Conservation (phyloP, 1,139 yeast genomes). For the Candida labiduridarum region DNA sequence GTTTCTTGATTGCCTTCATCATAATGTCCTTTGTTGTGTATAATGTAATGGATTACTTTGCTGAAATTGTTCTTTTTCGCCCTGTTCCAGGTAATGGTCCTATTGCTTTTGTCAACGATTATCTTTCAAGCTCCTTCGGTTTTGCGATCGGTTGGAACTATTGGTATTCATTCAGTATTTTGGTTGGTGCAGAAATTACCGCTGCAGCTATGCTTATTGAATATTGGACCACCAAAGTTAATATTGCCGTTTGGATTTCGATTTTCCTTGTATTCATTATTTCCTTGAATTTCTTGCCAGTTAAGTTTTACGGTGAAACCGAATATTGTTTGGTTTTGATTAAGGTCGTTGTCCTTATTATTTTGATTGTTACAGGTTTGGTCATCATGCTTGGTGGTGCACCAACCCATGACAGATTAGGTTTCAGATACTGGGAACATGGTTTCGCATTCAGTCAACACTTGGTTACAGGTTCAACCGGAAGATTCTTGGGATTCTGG, state of each 20-base stretch:
- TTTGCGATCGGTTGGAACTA: constrained; percentile 54
- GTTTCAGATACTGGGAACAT: constrained; percentile 65
- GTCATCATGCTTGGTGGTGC: constrained; percentile 53
- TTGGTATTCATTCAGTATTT: constrained; percentile 51
- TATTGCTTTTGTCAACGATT: constrained; percentile 40
- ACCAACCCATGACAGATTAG: constrained; percentile 60
- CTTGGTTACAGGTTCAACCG: constrained; percentile 58
- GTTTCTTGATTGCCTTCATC: constrained; percentile 47
- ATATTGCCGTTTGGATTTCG: constrained; percentile 58
- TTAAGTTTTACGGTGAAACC: constrained; percentile 61
- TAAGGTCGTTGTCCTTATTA: constrained; percentile 42
- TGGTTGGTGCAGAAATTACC: constrained; percentile 53
- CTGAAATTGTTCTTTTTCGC: constrained; percentile 62
- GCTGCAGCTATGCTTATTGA: constrained; percentile 55
- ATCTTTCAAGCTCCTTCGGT: constrained; percentile 38
- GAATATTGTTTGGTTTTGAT: constrained; percentile 69
- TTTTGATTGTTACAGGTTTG: constrained; percentile 44
- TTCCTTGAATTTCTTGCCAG: constrained; percentile 45
- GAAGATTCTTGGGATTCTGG: constrained; percentile 47
- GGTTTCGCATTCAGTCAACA: constrained; percentile 53
- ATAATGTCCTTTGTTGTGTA: constrained; percentile 55
- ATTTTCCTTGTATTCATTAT: constrained; percentile 45
- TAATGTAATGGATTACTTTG: constrained; percentile 58
- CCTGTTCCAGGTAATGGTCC: constrained; percentile 54
- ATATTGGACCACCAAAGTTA: constrained; percentile 58